Conservation (phyloP, 345 rosid genomes). For the Brassica carinata region DNA sequence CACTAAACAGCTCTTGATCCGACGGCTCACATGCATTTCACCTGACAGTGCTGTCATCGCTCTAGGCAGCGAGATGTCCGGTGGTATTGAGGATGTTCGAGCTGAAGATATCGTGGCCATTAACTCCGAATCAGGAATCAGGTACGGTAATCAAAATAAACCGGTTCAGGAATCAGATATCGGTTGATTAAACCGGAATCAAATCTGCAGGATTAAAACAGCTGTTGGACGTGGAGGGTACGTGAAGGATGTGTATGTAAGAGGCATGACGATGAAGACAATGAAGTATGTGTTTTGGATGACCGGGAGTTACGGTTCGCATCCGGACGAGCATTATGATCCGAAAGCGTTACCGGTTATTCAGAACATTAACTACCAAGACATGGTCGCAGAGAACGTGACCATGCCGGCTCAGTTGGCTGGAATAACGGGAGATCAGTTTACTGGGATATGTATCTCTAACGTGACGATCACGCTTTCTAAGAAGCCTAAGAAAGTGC, state of each 20-base stretch:
- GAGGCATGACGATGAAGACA: slow-evolving; percentile 65
- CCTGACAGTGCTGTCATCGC: slow-evolving; percentile 87
- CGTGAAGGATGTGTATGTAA: slow-evolving; percentile 69
- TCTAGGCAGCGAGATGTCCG: slow-evolving; percentile 90
- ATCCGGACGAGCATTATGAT: slow-evolving; percentile 69
- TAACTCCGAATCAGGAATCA: slow-evolving; percentile 69
- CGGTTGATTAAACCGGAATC: background rate
- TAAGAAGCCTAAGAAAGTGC: slow-evolving; percentile 1
- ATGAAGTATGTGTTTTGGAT: slow-evolving; percentile 92
- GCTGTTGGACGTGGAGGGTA: slow-evolving; percentile 80
- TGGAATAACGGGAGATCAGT: slow-evolving; percentile 54
- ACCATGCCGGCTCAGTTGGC: slow-evolving; percentile 63
- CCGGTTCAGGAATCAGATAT: too few relatives aligned
- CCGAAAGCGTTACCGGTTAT: slow-evolving; percentile 70
- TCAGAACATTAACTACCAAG: slow-evolving; percentile 62
- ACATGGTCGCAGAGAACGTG: slow-evolving; percentile 74
- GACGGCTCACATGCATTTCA: slow-evolving; percentile 83
- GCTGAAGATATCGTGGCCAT: slow-evolving; percentile 75
- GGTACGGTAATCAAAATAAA: slow-evolving; percentile 4
- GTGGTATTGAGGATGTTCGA: slow-evolving; percentile 79
- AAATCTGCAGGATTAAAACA: slow-evolving; percentile 58
- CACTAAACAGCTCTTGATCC: slow-evolving; percentile 66
- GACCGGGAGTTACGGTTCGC: slow-evolving; percentile 78
- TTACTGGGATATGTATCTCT: slow-evolving; percentile 3
- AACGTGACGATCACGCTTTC: slow-evolving; percentile 2